These are phyloP conservation scores for Aspergillus intermedius DNA, from an alignment of 2,329 filamentous ascomycete genomes.

Conservation along the genomic window DNA sequence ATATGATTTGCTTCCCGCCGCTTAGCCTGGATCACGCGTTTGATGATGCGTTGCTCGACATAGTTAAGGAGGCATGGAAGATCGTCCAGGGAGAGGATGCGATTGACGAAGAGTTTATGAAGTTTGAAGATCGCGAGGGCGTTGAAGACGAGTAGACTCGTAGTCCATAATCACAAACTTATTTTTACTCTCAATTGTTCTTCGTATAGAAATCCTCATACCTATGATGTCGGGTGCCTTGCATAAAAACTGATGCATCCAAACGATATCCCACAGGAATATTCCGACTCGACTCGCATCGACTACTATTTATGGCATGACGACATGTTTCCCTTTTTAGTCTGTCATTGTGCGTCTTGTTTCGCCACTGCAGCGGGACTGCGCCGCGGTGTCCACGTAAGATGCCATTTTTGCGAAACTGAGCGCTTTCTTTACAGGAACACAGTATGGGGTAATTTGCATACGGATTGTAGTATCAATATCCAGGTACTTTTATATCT, in stretches of 20 bases:
- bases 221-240: not conserved
- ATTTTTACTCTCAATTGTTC: no score
- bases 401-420: not conserved
- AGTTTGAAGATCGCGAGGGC: conserved; percentile 68
- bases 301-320: not conserved
- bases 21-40: conserved; percentile 63
- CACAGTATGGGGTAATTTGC: not conserved
- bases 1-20: conserved; percentile 52
- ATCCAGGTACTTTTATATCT: no score
- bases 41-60: conserved; percentile 61
- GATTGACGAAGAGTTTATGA: conserved; percentile 59
- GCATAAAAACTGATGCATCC: not conserved
- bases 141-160: conserved; percentile 44
- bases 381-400: not conserved
- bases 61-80: conserved; percentile 66
- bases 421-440: not conserved
- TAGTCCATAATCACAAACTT: not conserved
- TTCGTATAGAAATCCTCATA: no score
- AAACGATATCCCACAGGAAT: no score
- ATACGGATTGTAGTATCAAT: not conserved
- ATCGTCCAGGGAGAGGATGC: conserved; percentile 50
- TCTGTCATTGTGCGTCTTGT: not conserved
- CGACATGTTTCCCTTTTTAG: not conserved
- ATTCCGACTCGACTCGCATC: not conserved
- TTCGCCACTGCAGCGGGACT: not conserved